phyloP scores from a whole-genome alignment of 768 basidiomycete genomes.

The Suillus subluteus region DNA sequence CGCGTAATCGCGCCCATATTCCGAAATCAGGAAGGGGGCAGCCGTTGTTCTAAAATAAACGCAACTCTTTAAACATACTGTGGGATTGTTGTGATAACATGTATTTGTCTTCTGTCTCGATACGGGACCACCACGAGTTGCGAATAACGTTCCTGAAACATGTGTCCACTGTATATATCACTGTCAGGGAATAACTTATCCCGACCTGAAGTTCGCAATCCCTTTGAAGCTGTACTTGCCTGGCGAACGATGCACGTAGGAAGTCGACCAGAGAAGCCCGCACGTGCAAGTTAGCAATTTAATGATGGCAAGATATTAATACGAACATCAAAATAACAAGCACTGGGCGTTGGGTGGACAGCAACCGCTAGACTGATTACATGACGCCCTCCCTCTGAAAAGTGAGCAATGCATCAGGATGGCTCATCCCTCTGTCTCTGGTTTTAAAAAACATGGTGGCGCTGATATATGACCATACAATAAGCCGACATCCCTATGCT shows the following conservation, averaged over 20 bases:
- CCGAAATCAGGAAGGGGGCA: background rate
- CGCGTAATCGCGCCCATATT: background rate
- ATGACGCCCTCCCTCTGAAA: too few relatives aligned
- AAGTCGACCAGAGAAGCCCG: background rate
- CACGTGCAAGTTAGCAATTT: background rate
- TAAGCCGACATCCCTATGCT: background rate
- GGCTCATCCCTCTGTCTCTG: background rate
- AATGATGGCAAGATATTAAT: background rate
- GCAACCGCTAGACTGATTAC: too few relatives aligned
- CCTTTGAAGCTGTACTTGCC: background rate
- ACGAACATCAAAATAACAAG: background rate
- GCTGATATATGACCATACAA: background rate
- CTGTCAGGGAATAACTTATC: background rate
- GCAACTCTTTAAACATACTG: background rate
- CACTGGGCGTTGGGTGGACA: too few relatives aligned
- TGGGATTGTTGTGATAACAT: background rate
- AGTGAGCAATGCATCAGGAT: background rate
- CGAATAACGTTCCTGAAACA: background rate
- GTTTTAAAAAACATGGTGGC: background rate
- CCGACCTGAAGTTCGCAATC: background rate
- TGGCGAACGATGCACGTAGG: too few relatives aligned
- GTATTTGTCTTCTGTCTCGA: too few relatives aligned
- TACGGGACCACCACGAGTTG: background rate
- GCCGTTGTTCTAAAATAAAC: background rate
- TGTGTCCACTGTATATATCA: background rate